A percentile compares a stretch with the other conserved stretches of the same genome.
These are phyloP conservation scores for Rhodocollybia butyracea DNA, from an alignment of 768 basidiomycete species.

Conservation along the genomic window DNA sequence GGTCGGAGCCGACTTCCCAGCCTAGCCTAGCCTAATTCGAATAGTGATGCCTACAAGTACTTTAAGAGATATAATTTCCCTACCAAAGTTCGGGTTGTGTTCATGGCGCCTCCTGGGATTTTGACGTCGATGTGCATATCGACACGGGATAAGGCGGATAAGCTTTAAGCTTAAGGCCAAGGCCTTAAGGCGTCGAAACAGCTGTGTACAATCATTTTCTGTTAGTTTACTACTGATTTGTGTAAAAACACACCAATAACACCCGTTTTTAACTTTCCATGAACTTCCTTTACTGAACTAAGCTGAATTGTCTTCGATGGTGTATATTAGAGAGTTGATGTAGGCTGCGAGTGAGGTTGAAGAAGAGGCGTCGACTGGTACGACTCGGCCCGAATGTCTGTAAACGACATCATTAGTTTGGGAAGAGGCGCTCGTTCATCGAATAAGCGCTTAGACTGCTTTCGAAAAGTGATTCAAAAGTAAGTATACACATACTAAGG, in stretches of 20 bases:
- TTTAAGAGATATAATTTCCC: constrained; percentile 84
- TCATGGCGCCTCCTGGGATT: constrained; percentile 96
- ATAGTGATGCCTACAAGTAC: not conserved
- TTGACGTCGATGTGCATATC: constrained; percentile 98
- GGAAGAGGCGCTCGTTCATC: too few relatives aligned
- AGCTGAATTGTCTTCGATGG: constrained; percentile 83
- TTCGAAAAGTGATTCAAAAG: too few relatives aligned
- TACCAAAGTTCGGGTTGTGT: constrained; percentile 90
- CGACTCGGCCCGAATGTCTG: too few relatives aligned
- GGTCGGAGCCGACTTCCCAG: constrained; percentile 98
- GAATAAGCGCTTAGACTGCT: too few relatives aligned
- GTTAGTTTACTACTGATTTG: not conserved
- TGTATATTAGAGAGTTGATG: constrained; percentile 96
- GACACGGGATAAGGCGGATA: too few relatives aligned
- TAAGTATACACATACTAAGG: too few relatives aligned
- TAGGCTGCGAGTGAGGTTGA: constrained; percentile 97
- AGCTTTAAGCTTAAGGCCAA: too few relatives aligned
- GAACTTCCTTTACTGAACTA: constrained; percentile 86
- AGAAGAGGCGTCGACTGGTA: constrained; percentile 97
- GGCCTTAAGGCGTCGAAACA: constrained; percentile 99
- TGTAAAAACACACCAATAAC: constrained; percentile 69
- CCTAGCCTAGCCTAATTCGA: constrained; percentile 57
- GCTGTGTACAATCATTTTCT: constrained; percentile 39
- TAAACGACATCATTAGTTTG: too few relatives aligned
- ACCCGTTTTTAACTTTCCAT: constrained; percentile 93